Conservation (phyloP, 2,329 filamentous ascomycete species). For the Arthrobotrys megalospora region DNA sequence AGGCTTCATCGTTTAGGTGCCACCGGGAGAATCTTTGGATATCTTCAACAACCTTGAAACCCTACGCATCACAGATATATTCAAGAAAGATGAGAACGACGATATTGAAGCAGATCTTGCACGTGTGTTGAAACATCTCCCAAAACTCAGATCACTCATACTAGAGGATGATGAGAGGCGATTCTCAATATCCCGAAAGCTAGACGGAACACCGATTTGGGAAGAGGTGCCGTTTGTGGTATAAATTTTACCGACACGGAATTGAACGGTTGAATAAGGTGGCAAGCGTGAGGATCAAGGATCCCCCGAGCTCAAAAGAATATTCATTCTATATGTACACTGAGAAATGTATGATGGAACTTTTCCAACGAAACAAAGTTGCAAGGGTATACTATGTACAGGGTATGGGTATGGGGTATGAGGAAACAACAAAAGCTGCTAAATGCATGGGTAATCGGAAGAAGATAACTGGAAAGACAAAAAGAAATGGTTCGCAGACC, state of each 20-base stretch:
- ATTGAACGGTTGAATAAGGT: neutral
- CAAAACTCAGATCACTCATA: conserved; percentile 28
- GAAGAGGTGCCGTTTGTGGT: neutral
- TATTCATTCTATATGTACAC: conserved; percentile 46
- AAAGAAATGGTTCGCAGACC: neutral
- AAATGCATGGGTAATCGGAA: conserved; percentile 40
- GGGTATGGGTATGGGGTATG: conserved; percentile 34
- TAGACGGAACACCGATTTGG: conserved; percentile 10
- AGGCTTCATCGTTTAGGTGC: neutral
- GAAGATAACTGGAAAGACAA: conserved; percentile 13
- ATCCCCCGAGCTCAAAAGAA: conserved; percentile 2
- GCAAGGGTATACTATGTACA: conserved; percentile 53
- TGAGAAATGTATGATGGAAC: conserved; percentile 33
- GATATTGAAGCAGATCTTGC: conserved; percentile 3
- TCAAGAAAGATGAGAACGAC: neutral
- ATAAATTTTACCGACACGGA: neutral
- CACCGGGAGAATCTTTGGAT: neutral
- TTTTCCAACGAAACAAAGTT: conserved; percentile 39
- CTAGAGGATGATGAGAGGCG: conserved; percentile 22
- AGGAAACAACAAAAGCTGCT: conserved; percentile 28
- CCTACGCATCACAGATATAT: conserved; percentile 17
- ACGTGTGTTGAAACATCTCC: conserved; percentile 6
- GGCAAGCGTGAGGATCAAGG: neutral
- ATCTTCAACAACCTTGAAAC: conserved; percentile 22
- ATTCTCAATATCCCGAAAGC: conserved; percentile 36